Evolutionary conservation across 164 flowering plant species (phyloP).

Genomic region (Saururus chinensis): DNA sequence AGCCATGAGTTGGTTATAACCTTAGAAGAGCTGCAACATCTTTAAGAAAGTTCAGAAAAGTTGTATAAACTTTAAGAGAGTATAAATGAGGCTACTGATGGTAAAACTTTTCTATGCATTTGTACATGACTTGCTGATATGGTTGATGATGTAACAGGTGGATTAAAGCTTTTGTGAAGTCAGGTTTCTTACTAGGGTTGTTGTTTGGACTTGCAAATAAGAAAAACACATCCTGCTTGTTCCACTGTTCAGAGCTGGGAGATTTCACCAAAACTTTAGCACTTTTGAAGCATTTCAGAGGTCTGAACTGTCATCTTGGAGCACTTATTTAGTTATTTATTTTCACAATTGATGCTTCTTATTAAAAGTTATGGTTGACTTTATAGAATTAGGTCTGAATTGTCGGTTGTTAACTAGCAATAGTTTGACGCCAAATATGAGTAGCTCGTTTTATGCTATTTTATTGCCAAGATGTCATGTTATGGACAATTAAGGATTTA

Average conservation of each 20-base stretch:
- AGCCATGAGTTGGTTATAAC: too few relatives aligned
- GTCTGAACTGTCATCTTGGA: not conserved
- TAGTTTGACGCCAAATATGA: too few relatives aligned
- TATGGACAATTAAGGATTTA: too few relatives aligned
- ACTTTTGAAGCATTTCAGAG: not conserved
- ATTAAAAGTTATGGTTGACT: too few relatives aligned
- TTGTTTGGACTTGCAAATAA: not conserved
- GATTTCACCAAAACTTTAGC: not conserved
- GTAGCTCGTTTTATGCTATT: too few relatives aligned
- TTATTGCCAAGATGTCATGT: too few relatives aligned
- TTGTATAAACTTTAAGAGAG: too few relatives aligned
- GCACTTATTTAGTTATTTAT: too few relatives aligned
- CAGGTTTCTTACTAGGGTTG: not conserved
- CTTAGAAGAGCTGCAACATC: too few relatives aligned
- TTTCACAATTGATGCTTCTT: too few relatives aligned
- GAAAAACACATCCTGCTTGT: not conserved
- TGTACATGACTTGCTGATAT: conserved; percentile 74
- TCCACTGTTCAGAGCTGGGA: not conserved
- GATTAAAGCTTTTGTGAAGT: conserved; percentile 65
- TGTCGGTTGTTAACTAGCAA: too few relatives aligned
- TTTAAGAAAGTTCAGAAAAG: not conserved
- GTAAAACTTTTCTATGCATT: not conserved
- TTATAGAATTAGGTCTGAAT: too few relatives aligned
- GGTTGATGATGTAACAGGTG: conserved; percentile 92
- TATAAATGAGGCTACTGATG: not conserved